These are phyloP conservation scores for Ambrosiella cleistominuta DNA, from an alignment of 2,329 filamentous ascomycete species.

Conservation along the genomic window DNA sequence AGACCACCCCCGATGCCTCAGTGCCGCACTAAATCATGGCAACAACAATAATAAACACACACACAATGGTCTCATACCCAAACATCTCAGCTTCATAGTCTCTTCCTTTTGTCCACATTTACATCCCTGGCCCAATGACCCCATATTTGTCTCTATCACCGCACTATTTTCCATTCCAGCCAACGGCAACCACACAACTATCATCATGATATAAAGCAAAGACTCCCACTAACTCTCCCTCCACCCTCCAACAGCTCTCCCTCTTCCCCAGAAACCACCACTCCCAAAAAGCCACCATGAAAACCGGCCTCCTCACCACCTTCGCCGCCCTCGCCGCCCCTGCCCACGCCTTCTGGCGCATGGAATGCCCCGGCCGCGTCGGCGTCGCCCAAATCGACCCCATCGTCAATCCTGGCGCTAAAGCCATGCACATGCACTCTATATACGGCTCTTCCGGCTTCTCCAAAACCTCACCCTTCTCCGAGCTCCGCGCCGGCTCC, in stretches of 20 bases:
- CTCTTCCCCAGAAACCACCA: background rate
- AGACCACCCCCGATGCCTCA: too few relatives aligned
- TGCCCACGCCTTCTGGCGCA: constrained; percentile 66
- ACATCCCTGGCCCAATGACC: background rate
- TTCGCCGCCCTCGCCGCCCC: constrained; percentile 20
- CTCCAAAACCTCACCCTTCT: constrained; percentile 31
- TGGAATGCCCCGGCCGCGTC: constrained; percentile 59
- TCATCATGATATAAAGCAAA: background rate
- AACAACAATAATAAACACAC: too few relatives aligned
- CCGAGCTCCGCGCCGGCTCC: constrained; percentile 38
- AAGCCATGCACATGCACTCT: constrained; percentile 52
- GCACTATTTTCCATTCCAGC: background rate
- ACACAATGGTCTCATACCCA: too few relatives aligned
- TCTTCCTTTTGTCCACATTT: background rate
- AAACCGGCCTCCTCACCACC: constrained; percentile 19
- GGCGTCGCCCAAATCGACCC: constrained; percentile 63
- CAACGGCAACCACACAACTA: background rate
- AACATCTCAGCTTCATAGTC: background rate
- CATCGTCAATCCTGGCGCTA: constrained; percentile 42
- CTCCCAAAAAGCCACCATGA: constrained; percentile 17
- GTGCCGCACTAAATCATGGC: too few relatives aligned
- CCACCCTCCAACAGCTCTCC: background rate
- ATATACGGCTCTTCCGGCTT: constrained; percentile 45
- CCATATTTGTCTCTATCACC: background rate
- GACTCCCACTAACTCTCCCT: background rate